phyloP scores from a whole-genome alignment of 768 basidiomycete species.

The Amanita subjunquillea region DNA sequence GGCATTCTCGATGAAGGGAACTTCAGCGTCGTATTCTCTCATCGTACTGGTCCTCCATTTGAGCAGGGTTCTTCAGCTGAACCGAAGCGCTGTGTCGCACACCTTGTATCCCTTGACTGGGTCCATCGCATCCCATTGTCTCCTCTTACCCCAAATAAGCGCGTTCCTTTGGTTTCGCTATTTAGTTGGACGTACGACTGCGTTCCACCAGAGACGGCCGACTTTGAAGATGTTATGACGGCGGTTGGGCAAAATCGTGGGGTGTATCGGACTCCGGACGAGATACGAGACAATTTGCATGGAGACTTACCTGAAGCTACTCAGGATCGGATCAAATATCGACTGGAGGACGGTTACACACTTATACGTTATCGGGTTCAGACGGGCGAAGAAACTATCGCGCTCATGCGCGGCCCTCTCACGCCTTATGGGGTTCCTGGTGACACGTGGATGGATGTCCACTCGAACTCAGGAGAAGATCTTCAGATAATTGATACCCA shows the following conservation, averaged over 20 bases:
- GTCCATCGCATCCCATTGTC: neutral
- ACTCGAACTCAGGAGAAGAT: neutral
- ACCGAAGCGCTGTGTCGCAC: no score
- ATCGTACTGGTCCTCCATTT: neutral
- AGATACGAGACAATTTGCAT: neutral
- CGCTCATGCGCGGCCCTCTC: neutral
- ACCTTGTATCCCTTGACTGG: neutral
- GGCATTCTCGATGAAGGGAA: neutral
- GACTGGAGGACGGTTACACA: neutral
- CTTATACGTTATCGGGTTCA: neutral
- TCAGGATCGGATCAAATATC: neutral
- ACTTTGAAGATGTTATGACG: neutral
- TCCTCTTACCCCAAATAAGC: neutral
- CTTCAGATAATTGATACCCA: slow-evolving; percentile 1
- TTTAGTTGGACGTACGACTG: slow-evolving; percentile 3
- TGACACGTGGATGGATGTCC: neutral
- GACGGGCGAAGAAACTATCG: neutral
- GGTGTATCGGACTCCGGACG: neutral
- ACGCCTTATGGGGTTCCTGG: no score
- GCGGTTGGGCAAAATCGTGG: neutral
- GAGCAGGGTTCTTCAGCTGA: neutral
- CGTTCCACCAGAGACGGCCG: neutral
- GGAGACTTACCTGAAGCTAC: no score
- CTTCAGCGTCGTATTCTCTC: neutral
- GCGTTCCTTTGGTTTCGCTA: neutral